Conservation (phyloP, 345 rosid genomes). For the Arabis hirsuta region DNA sequence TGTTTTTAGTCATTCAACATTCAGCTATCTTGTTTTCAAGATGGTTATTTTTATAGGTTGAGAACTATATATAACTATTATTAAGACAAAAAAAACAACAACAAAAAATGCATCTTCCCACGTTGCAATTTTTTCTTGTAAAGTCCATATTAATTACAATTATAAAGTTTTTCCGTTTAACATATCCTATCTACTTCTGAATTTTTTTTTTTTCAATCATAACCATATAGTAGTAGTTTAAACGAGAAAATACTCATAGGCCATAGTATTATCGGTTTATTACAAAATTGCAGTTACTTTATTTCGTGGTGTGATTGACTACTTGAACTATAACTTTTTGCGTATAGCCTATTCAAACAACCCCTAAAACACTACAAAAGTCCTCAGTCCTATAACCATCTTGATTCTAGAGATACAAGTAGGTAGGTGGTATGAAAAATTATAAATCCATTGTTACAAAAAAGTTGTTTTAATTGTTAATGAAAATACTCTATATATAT, state of each 20-base stretch:
- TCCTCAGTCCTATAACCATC: neutral
- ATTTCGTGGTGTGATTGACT: constrained; percentile 1
- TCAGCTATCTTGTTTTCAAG: neutral
- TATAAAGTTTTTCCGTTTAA: neutral
- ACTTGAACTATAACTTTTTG: neutral
- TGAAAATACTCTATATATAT: neutral
- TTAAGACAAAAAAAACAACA: neutral
- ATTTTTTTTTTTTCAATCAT: neutral
- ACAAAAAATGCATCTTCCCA: neutral
- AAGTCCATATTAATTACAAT: neutral
- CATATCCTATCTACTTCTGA: neutral
- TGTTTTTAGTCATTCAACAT: neutral
- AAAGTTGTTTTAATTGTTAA: neutral
- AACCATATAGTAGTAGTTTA: no score
- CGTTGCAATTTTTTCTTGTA: neutral
- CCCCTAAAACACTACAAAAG: constrained; percentile 18
- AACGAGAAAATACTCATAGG: no score
- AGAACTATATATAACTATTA: no score
- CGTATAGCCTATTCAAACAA: neutral
- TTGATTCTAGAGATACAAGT: neutral
- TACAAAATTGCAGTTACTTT: neutral
- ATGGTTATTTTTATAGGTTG: no score
- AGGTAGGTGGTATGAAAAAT: neutral
- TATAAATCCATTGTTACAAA: neutral
- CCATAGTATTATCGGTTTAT: no score